Evolutionary conservation across 2,329 filamentous ascomycete species (phyloP).

Genomic region (Aspergillus tubingensis): DNA sequence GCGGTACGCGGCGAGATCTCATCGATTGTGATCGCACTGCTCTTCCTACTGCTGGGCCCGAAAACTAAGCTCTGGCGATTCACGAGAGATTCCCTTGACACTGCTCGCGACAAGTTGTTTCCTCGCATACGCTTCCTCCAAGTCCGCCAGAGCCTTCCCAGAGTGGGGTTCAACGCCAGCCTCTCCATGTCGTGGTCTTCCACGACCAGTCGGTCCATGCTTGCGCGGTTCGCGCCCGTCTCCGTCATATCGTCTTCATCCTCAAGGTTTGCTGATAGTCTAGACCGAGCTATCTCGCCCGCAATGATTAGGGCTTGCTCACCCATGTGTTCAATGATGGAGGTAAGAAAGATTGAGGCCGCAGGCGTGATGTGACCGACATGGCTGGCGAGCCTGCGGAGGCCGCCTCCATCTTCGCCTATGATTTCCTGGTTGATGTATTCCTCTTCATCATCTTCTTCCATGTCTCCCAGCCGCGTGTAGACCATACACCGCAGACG

Average conservation of each 20-base stretch:
- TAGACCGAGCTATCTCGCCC: conserved; percentile 71
- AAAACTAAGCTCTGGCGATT: conserved; percentile 30
- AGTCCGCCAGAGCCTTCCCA: conserved; percentile 88
- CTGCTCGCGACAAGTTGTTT: conserved; percentile 41
- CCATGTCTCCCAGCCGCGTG: conserved; percentile 91
- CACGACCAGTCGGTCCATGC: conserved; percentile 68
- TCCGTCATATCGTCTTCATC: conserved; percentile 60
- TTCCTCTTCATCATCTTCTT: conserved; percentile 94
- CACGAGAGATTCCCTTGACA: conserved; percentile 44
- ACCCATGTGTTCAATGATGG: conserved; percentile 89
- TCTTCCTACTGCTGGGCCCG: conserved; percentile 38
- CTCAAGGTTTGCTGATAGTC: conserved; percentile 33
- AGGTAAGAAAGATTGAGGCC: conserved; percentile 93
- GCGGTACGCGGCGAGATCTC: conserved; percentile 22
- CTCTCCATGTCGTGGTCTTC: conserved; percentile 92
- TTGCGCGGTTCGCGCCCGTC: conserved; percentile 49
- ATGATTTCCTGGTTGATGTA: conserved; percentile 80
- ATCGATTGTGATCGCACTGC: conserved; percentile 40
- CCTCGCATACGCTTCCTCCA: conserved; percentile 76
- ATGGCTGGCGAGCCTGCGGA: conserved; percentile 57
- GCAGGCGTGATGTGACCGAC: conserved; percentile 77
- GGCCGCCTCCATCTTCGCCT: conserved; percentile 57
- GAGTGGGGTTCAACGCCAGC: conserved; percentile 81
- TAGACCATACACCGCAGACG: conserved; percentile 97
- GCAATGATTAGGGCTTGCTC: conserved; percentile 88